Evolutionary conservation across 495 filamentous ascomycete species (phyloP), one percentile per base, ranked within the genome.

Genomic region (Podospora appendiculata): DNA sequence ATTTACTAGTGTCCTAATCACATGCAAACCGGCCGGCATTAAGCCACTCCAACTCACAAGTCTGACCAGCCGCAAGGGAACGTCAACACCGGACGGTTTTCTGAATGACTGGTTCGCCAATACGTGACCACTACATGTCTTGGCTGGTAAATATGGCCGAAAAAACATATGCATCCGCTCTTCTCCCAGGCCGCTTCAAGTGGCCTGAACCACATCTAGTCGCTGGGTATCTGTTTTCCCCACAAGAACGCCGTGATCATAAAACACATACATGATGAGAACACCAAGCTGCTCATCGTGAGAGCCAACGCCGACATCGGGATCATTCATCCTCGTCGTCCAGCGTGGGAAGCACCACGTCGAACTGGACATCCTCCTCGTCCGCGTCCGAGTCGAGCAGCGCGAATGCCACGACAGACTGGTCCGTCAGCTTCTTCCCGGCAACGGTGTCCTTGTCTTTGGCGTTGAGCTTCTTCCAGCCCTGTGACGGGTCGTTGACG

Each of bases 361-460:
- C 73, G 75, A 86, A 89, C 41, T 77, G 69, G 17, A 74, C 71
- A 18, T 79, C 71, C n/a, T 71, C 75, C n/a, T 69, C 56, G 11
- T 77, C 72, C 41, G 73, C 67, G 12, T 70, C 71, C 41, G 70
- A 62, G 4, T 70, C 60, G 40, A 64, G 67, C 47, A 89, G 83
- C 40, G 78, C 78, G 68, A 91, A 92, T n/a, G 88, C 88, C 38
- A 91, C 60, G 3, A 77, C 58, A n/a, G 72, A 70, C 13, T 81
- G 81, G 55, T 89, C 79, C 40, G 66, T 67, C 33, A 79, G 55
- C 19, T 62, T 56, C 47, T 69, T 73, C 41, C 66, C 70, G 16
- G 55, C 62, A 4, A 66, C 60, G 2, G 66, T 70, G 17, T 71
- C 72, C 33, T 63, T 59, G 51, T 69, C 69, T 13, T 50, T 51